Percentiles rank a stretch among this genome's conserved stretches.
Conservation (phyloP, 2,329 filamentous ascomycete species). For the Mollisiaceae sp. region DNA sequence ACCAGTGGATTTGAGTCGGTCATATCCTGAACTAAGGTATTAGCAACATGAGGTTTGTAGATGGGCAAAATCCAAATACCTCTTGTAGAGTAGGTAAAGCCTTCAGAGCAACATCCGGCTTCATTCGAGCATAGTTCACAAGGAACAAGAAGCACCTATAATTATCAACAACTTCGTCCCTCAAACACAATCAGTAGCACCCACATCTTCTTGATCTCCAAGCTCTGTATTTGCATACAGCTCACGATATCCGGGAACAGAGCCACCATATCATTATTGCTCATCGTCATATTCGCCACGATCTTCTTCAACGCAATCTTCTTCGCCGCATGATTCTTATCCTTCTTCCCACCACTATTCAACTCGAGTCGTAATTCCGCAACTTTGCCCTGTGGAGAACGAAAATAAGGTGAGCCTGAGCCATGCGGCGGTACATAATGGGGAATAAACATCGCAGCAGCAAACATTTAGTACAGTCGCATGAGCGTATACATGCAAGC, state of each 20-base stretch:
- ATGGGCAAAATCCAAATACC: slow-evolving; percentile 52
- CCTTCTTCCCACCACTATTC: slow-evolving; percentile 93
- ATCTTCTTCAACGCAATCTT: slow-evolving; percentile 99
- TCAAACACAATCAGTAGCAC: slow-evolving; percentile 38
- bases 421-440: slow-evolving; percentile 38
- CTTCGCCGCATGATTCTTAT: slow-evolving; percentile 93
- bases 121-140: slow-evolving; percentile 95
- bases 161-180: slow-evolving; percentile 31
- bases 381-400: slow-evolving; percentile 87
- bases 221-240: slow-evolving; percentile 91
- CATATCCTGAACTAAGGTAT: slow-evolving; percentile 70
- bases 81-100: slow-evolving; percentile 86
- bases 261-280: slow-evolving; percentile 99
- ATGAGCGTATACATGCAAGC: slow-evolving; percentile 10
- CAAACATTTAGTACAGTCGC: slow-evolving; percentile 3
- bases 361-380: slow-evolving; percentile 95
- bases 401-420: slow-evolving; percentile 38
- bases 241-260: slow-evolving; percentile 93
- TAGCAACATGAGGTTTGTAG: background rate
- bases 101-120: slow-evolving; percentile 91
- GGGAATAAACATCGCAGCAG: slow-evolving; percentile 40
- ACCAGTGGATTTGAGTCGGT: slow-evolving; percentile 91
- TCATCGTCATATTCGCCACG: slow-evolving; percentile 99
- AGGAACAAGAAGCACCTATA: slow-evolving; percentile 94
- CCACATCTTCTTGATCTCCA: slow-evolving; percentile 99